Conservation (phyloP, 1,284 basidiomycete genomes). For the Cystobasidium pallidum region DNA sequence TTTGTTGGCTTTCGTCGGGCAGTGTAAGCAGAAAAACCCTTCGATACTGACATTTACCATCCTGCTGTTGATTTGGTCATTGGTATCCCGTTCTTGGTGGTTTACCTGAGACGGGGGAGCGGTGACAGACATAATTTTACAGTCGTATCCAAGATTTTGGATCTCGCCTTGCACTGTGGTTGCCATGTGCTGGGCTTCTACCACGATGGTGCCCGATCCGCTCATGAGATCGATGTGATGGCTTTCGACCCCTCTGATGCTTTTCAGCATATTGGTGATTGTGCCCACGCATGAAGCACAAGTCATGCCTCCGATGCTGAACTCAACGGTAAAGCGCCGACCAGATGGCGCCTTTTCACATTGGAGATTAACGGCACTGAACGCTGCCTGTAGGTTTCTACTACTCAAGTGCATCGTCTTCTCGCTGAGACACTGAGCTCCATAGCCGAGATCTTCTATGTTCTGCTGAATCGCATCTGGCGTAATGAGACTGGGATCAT, state of each 20-base stretch:
- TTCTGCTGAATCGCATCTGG: constrained; percentile 58
- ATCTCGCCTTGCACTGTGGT: constrained; percentile 52
- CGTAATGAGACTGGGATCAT: constrained; percentile 56
- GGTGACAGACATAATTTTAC: constrained; percentile 50
- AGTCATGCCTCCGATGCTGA: constrained; percentile 47
- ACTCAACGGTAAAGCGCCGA: constrained; percentile 54
- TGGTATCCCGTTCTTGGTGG: not conserved
- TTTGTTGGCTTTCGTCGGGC: constrained; percentile 44
- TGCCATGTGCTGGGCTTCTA: constrained; percentile 43
- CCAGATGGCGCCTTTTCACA: not conserved
- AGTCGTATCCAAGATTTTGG: constrained; percentile 56
- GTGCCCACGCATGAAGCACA: constrained; percentile 54
- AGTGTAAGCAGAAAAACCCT: constrained; percentile 67
- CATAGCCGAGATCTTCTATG: constrained; percentile 66
- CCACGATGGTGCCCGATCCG: constrained; percentile 47
- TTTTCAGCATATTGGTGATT: constrained; percentile 52
- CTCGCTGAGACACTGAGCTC: too few relatives aligned
- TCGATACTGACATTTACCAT: constrained; percentile 65
- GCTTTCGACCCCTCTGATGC: constrained; percentile 44
- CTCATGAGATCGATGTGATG: constrained; percentile 52
- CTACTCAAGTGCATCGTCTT: too few relatives aligned
- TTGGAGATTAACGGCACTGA: constrained; percentile 24
- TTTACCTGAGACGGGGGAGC: constrained; percentile 31
- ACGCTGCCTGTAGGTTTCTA: constrained; percentile 56
- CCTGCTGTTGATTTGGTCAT: constrained; percentile 51